Evolutionary conservation across 169 alveolate species (phyloP).

Genomic region (Cyclospora cayetanensis): DNA sequence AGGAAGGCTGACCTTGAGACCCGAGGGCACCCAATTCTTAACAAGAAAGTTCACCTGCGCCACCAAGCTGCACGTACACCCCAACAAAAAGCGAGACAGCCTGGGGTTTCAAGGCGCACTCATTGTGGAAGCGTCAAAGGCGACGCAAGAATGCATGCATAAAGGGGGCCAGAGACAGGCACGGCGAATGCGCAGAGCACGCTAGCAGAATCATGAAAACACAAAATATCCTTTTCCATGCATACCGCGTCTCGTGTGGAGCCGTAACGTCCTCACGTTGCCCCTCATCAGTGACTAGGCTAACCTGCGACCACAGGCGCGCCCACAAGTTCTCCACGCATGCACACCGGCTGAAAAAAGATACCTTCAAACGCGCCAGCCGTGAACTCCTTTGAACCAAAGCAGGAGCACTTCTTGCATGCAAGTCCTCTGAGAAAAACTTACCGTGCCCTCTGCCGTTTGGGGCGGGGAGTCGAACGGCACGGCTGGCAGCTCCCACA

Average conservation of each 20-base stretch:
- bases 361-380: too few relatives aligned
- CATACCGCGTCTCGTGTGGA: constrained; percentile 52
- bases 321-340: not conserved
- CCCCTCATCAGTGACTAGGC: constrained; percentile 20
- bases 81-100: too few relatives aligned
- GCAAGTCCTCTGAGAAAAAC: not conserved
- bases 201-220: not conserved
- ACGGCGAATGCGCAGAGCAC: not conserved
- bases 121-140: not conserved
- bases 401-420: not conserved
- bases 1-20: constrained; percentile 29
- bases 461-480: constrained; percentile 58
- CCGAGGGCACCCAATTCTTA: constrained; percentile 67
- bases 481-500: constrained; percentile 57
- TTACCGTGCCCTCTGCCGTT: constrained; percentile 57
- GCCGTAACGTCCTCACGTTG: not conserved
- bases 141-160: not conserved
- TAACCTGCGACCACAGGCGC: not conserved
- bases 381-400: too few relatives aligned
- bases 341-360: not conserved
- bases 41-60: constrained; percentile 48
- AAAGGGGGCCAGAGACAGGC: not conserved
- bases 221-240: not conserved
- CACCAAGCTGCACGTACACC: constrained; percentile 20
- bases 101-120: too few relatives aligned